Percentiles rank a stretch among this genome's conserved stretches.
These are phyloP conservation scores for Penicillium tannophilum DNA, from an alignment of 495 filamentous ascomycete species.

Conservation along the genomic window DNA sequence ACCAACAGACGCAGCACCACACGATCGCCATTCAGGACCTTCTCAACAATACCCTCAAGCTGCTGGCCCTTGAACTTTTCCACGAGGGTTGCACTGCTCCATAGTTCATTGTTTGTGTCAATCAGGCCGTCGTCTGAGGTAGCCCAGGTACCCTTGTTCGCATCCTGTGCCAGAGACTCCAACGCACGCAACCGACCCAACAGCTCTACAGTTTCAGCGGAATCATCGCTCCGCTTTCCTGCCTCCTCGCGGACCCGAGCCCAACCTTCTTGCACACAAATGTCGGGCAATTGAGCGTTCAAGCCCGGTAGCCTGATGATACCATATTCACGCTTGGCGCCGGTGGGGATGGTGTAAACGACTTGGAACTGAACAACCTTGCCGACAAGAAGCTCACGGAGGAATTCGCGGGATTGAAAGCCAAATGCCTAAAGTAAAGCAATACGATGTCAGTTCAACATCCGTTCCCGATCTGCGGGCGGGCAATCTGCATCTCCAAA, in stretches of 20 bases:
- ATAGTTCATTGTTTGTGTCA: conserved; percentile 76
- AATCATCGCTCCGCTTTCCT: conserved; percentile 77
- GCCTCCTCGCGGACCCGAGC: conserved; percentile 90
- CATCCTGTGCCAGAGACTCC: conserved; percentile 78
- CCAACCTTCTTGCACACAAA: conserved; percentile 82
- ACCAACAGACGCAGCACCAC: conserved; percentile 80
- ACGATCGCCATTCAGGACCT: conserved; percentile 87
- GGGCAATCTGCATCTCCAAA: neutral
- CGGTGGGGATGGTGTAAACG: conserved; percentile 80
- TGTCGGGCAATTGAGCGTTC: conserved; percentile 75
- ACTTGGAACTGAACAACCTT: conserved; percentile 83
- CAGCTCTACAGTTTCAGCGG: conserved; percentile 66
- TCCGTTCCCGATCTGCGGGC: neutral
- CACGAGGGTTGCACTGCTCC: conserved; percentile 69
- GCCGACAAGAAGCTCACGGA: conserved; percentile 80
- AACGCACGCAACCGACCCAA: conserved; percentile 74
- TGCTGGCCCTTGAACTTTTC: conserved; percentile 75
- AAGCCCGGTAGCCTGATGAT: conserved; percentile 67
- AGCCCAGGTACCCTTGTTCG: conserved; percentile 77
- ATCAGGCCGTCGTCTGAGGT: conserved; percentile 59
- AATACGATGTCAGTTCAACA: conserved; percentile 6
- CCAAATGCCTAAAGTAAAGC: conserved; percentile 63
- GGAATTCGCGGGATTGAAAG: conserved; percentile 90
- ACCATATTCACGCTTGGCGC: conserved; percentile 83
- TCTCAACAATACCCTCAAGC: conserved; percentile 81